Conservation (phyloP, 768 basidiomycete species). For the Leccinellum rugosiceps region DNA sequence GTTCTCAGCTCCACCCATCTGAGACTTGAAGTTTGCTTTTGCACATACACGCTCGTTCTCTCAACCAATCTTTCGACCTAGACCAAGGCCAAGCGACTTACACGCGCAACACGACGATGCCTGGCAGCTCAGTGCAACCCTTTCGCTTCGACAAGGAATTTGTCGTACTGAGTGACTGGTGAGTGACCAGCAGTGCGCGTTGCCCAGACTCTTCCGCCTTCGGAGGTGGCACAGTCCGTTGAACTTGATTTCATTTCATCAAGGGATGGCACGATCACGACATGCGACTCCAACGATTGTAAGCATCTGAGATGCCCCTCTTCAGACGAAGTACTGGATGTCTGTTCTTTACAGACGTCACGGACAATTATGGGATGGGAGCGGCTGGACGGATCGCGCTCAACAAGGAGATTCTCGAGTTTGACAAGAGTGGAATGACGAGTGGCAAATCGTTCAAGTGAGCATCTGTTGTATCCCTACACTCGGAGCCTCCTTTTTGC, state of each 20-base stretch:
- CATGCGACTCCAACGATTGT: slow-evolving; percentile 92
- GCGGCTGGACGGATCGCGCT: slow-evolving; percentile 62
- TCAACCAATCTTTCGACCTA: neutral
- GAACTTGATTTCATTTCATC: neutral
- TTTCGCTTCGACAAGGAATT: slow-evolving; percentile 65
- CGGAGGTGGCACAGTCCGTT: neutral
- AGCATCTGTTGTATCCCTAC: slow-evolving; percentile 30
- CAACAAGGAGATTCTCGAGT: slow-evolving; percentile 66
- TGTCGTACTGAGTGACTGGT: slow-evolving; percentile 91
- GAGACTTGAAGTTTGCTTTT: neutral
- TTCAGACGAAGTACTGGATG: neutral
- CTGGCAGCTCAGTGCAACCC: slow-evolving; percentile 10
- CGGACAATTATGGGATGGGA: slow-evolving; percentile 89
- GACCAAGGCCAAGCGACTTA: neutral
- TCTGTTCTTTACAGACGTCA: slow-evolving; percentile 55
- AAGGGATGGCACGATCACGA: slow-evolving; percentile 92
- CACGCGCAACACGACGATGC: slow-evolving; percentile 11
- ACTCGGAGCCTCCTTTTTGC: neutral
- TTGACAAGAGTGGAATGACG: slow-evolving; percentile 16
- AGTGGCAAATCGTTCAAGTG: slow-evolving; percentile 37
- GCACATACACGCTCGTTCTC: neutral
- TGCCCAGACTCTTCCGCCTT: neutral
- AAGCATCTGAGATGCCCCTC: slow-evolving; percentile 20
- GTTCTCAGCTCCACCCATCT: slow-evolving; percentile 6
- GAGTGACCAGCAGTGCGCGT: slow-evolving; percentile 23